Base-by-base conservation (phyloP, 768 basidiomycete species). In the Gymnopilus junonius region DNA sequence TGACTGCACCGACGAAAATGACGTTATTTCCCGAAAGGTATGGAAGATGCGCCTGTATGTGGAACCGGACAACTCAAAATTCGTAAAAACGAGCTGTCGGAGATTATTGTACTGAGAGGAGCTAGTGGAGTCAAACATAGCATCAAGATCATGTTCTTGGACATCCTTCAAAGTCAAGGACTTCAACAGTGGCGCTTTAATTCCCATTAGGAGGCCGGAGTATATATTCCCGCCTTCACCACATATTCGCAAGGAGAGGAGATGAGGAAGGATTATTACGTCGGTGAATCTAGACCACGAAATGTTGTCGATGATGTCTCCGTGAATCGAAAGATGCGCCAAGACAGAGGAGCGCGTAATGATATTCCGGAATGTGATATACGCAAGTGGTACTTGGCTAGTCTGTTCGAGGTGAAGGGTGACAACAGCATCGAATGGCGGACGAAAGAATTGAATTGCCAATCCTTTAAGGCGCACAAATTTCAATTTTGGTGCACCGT, bases 371-470 rank as follows among this genome's bases (percentile, higher is more conserved):
- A 85, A 78, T 4, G 73, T 70, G 14, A 65, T 58, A 65, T 78
- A 81, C 5, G 66, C 67, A 7, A 83, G 69, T 21, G 80, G 76
- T 4, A 81, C 54, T 2, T 68, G 46, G 11, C 69, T 71, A 1
- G 78, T 81, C 51, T 82, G 78, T 55, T 83, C 81, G 35, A 86
- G 74, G 61, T 84, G 81, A 20, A 86, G 75, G 0, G 76, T 80
- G 25, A 73, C 77, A 4, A 83, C 67, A 4, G 63, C 59, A 0
- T 69, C 27, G 17, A 82, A 69, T 12, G 74, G 76, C 4, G 82
- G 80, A 1, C 71, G 74, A 59, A 81, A 78, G 39, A 77, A 71
- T 42, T 79, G 73, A 25, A 82, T 71, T 0, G 82, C 80, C 10
- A 82, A 65, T 8, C 82, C 83, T 4, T 80, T 76, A 29, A 85